Conservation (phyloP, 257 asterid genomes). For the Avicennia marina region DNA sequence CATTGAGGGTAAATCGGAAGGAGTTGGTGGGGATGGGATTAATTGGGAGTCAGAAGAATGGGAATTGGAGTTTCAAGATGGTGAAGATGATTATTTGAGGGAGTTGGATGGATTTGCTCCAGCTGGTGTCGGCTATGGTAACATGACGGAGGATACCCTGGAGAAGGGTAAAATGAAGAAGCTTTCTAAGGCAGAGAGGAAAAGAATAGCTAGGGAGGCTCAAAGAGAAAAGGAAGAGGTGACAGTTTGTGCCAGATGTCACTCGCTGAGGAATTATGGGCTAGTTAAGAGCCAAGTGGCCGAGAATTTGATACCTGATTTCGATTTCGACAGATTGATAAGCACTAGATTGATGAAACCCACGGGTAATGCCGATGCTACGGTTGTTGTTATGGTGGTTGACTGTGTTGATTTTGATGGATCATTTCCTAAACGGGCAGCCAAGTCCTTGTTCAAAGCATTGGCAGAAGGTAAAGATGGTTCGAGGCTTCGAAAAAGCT, state of each 20-base stretch:
- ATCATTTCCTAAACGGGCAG: constrained; percentile 88
- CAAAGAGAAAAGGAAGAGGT: constrained; percentile 58
- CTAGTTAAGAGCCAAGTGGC: constrained; percentile 75
- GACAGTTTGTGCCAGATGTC: constrained; percentile 89
- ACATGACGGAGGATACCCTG: constrained; percentile 66
- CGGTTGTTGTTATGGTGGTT: constrained; percentile 89
- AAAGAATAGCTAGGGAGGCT: constrained; percentile 61
- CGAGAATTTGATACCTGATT: constrained; percentile 87
- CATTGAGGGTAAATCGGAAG: constrained; percentile 31
- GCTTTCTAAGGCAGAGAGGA: constrained; percentile 75
- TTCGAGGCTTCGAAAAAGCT: constrained; percentile 41
- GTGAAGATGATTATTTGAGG: constrained; percentile 41
- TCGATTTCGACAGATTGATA: constrained; percentile 80
- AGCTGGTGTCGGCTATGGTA: constrained; percentile 85
- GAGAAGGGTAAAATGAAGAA: constrained; percentile 50
- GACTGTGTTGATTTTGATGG: constrained; percentile 95
- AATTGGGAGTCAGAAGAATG: constrained; percentile 63
- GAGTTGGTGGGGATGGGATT: constrained; percentile 32
- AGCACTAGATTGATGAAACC: constrained; percentile 75
- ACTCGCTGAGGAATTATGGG: constrained; percentile 83
- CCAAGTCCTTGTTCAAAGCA: constrained; percentile 73
- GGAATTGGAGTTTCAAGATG: constrained; percentile 50
- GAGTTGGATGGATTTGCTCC: constrained; percentile 83
- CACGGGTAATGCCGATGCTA: constrained; percentile 76
- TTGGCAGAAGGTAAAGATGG: constrained; percentile 49